Evolutionary conservation across 2,329 filamentous ascomycete species (phyloP).

Genomic region (Epichloe aotearoae): DNA sequence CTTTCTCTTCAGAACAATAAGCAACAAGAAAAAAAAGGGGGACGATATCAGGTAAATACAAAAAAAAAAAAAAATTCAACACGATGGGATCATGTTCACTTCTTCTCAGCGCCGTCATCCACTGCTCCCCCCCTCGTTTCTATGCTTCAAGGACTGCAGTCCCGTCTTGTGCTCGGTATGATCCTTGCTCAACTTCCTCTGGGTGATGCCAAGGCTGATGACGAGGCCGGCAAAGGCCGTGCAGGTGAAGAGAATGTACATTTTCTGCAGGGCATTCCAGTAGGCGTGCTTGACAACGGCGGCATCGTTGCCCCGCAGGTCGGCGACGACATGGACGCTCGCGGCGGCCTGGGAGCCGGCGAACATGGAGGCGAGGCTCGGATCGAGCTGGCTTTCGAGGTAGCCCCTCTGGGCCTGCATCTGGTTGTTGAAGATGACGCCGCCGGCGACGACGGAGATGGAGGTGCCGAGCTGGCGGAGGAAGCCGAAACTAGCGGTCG

Average conservation of each 20-base stretch:
- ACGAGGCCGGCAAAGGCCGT: conserved; percentile 34
- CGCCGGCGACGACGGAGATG: conserved; percentile 57
- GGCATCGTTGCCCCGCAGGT: conserved; percentile 32
- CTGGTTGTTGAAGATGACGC: conserved; percentile 67
- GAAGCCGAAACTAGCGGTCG: conserved; percentile 54
- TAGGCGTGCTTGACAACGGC: conserved; percentile 31
- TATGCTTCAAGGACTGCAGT: conserved; percentile 27
- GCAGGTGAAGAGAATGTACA: conserved; percentile 45
- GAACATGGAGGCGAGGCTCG: conserved; percentile 35
- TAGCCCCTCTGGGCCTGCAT: conserved; percentile 43
- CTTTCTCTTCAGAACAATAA: too few relatives aligned
- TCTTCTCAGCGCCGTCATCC: background rate
- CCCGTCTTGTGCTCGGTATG: conserved; percentile 48
- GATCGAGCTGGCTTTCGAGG: conserved; percentile 37
- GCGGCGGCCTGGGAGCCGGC: conserved; percentile 48
- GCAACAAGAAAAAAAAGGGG: too few relatives aligned
- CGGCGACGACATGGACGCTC: conserved; percentile 43
- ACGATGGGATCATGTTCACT: too few relatives aligned
- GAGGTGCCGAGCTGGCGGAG: conserved; percentile 55
- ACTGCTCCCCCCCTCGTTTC: conserved; percentile 13
- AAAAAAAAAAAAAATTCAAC: too few relatives aligned
- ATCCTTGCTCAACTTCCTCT: conserved; percentile 37
- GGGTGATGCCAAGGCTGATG: conserved; percentile 33
- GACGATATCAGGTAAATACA: too few relatives aligned
- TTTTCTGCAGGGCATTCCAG: conserved; percentile 35